A percentile compares a stretch with the other conserved stretches of the same genome.
Conservation (phyloP, 306 rosid species). For the Oxytropis ochrocephala region DNA sequence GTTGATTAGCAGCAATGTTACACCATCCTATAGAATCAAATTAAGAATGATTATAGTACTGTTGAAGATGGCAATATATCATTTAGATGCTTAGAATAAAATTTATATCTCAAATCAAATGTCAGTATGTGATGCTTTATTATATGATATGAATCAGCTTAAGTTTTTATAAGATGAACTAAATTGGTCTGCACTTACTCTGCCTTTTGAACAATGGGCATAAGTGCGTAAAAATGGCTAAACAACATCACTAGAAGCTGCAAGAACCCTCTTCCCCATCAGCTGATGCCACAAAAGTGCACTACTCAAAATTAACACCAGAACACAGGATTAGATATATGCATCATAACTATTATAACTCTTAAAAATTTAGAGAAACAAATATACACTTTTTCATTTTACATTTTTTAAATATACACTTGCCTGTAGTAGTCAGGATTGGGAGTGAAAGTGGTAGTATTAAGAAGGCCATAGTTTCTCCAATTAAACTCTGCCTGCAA, state of each 20-base stretch:
- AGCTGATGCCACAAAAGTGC: conserved; percentile 93
- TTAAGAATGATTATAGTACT: background rate
- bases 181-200: conserved; percentile 46
- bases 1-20: conserved; percentile 71
- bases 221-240: conserved; percentile 66
- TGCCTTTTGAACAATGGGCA: conserved; percentile 86
- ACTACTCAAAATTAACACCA: conserved; percentile 39
- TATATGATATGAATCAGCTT: background rate
- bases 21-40: conserved; percentile 50
- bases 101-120: background rate
- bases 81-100: too few relatives aligned
- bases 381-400: background rate
- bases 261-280: conserved; percentile 77
- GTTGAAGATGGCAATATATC: too few relatives aligned
- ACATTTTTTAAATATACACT: conserved; percentile 2
- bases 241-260: conserved; percentile 34
- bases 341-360: background rate
- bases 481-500: conserved; percentile 87
- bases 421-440: conserved; percentile 96
- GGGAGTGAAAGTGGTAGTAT: conserved; percentile 66
- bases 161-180: background rate
- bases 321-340: conserved; percentile 4
- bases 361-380: background rate
- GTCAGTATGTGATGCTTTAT: background rate
- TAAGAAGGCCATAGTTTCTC: conserved; percentile 90